Evolutionary conservation across 2,329 filamentous ascomycete species (phyloP).

Genomic region (Pleomassaria siparia): DNA sequence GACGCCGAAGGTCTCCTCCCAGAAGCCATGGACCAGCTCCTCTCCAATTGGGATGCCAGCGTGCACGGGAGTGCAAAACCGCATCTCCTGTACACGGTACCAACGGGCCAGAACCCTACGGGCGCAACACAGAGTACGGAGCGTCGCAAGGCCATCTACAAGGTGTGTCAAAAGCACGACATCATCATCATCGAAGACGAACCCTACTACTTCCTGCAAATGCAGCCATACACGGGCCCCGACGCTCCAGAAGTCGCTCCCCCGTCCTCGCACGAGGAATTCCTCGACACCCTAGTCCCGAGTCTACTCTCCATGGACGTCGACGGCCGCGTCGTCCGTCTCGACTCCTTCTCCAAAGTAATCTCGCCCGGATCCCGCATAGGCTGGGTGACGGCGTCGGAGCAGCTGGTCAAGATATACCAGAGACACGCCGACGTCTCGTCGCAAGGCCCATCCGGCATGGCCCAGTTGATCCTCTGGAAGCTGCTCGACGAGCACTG

Average conservation of each 20-base stretch:
- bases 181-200: conserved; percentile 89
- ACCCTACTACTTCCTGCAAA: conserved; percentile 92
- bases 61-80: conserved; percentile 61
- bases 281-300: conserved; percentile 72
- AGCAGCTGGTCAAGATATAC: conserved; percentile 82
- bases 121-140: conserved; percentile 74
- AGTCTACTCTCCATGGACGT: conserved; percentile 77
- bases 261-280: conserved; percentile 67
- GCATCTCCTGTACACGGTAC: conserved; percentile 69
- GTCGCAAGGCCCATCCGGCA: conserved; percentile 81
- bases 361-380: conserved; percentile 77
- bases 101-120: conserved; percentile 88
- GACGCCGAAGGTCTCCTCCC: conserved; percentile 68
- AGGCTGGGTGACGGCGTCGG: conserved; percentile 87
- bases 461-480: conserved; percentile 81
- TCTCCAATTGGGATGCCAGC: conserved; percentile 66
- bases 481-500: conserved; percentile 91
- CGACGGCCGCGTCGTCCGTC: conserved; percentile 83
- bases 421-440: conserved; percentile 79
- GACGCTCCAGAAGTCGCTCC: conserved; percentile 55
- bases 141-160: conserved; percentile 72
- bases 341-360: conserved; percentile 94
- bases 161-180: conserved; percentile 79
- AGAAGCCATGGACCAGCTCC: conserved; percentile 61
- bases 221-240: conserved; percentile 70